Base-by-base conservation (phyloP, 257 asterid species). In the Gentiana dahurica region DNA sequence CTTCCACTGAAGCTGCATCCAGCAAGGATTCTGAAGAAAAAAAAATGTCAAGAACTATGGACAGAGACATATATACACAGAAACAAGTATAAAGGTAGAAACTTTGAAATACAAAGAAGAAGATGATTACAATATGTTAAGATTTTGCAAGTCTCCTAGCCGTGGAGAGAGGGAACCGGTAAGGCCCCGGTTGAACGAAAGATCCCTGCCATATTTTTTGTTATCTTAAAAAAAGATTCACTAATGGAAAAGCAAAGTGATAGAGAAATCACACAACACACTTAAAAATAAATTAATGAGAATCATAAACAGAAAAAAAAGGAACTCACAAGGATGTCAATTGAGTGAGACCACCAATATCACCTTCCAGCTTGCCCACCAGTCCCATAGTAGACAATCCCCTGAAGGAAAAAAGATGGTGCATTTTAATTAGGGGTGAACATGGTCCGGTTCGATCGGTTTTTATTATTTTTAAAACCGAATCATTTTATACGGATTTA, bases 1-100 rank as follows among this genome's bases (percentile, higher is more conserved):
- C 51, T 74, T 67, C 82, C 82, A 46, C 86, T 76, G 66, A 89
- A 81, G 74, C 92, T 72, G 67, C 97, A 89, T 53, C 89, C 95
- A 33, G 92, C 87, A 11, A 89, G 80, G 72, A 86, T 81, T 73
- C 97, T 89, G 91, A 66, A 65, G 35, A 46, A 66, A 49, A 1
- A 10, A 32, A 4, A 13, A 35, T 15, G 12, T 39, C 0, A 37
- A 46, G 35, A 53, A 6, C 51, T 12, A 51, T 12, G 6, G 34
- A 10, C 32, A 49, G 8, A 12, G 34, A 9, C 13, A 3, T 4
- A 51, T 36, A 45, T 34, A 10, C 4, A 12, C 7, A 12, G 34
- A 37, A 32, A 38, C 8, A 53, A 11, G 34, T 34, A 1, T 24
- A 8, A 4, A 10, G 9, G 11, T 2, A 36, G 41, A 6, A 6